Conservation (phyloP, 257 asterid genomes). For the Solanum gandarillasii region DNA sequence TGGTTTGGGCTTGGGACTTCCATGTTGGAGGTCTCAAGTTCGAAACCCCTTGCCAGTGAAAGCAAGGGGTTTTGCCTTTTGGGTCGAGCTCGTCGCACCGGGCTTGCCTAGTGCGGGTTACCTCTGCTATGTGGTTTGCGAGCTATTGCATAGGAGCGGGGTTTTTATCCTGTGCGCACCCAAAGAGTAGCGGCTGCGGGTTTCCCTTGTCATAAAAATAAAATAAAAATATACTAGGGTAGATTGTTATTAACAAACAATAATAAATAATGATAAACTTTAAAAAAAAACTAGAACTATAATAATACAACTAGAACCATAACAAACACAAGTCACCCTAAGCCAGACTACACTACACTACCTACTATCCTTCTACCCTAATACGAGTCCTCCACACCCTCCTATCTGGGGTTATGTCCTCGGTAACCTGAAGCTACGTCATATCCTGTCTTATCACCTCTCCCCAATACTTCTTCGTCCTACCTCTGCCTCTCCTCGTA, state of each 20-base stretch:
- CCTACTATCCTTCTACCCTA: neutral
- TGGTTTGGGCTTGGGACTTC: too few species aligned
- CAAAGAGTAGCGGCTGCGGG: too few species aligned
- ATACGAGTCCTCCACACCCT: neutral
- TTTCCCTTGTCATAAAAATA: too few species aligned
- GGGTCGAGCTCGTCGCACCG: too few species aligned
- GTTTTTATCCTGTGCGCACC: too few species aligned
- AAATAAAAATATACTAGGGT: neutral
- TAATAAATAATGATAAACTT: neutral
- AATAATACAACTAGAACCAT: neutral
- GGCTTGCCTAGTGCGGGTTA: too few species aligned
- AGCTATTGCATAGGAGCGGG: too few species aligned
- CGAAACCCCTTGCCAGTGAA: too few species aligned
- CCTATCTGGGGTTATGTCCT: neutral
- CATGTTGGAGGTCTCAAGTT: too few species aligned
- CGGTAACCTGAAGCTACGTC: neutral
- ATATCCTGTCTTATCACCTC: neutral
- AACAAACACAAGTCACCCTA: neutral
- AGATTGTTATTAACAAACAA: neutral
- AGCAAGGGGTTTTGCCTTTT: too few species aligned
- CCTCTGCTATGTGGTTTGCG: too few species aligned
- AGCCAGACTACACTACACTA: neutral
- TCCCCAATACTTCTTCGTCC: neutral
- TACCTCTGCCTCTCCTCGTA: neutral
- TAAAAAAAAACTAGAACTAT: too few species aligned